Percentiles rank a stretch among this genome's conserved stretches.
Conservation (phyloP, 2,329 filamentous ascomycete species). For the Fusarium sp. region DNA sequence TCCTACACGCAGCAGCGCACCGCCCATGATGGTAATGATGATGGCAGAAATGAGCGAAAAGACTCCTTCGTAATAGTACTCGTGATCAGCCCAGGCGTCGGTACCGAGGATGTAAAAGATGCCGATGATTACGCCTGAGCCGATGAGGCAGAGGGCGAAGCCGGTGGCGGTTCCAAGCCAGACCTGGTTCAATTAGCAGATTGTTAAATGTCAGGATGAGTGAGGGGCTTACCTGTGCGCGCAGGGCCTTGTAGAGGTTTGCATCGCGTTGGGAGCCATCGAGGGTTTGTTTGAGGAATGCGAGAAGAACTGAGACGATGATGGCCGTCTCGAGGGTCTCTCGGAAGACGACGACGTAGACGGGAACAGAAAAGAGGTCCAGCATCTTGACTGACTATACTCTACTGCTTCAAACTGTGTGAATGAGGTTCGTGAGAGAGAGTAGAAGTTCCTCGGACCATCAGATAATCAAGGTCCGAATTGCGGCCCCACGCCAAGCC, state of each 20-base stretch:
- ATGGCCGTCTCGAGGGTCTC: constrained; percentile 86
- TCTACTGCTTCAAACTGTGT: not conserved
- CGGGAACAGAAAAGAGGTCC: constrained; percentile 79
- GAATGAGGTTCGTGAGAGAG: not conserved
- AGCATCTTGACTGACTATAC: constrained; percentile 54
- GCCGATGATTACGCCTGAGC: constrained; percentile 76
- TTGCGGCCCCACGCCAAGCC: constrained; percentile 20
- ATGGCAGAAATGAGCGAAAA: constrained; percentile 81
- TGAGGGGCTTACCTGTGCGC: constrained; percentile 65
- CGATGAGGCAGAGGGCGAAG: constrained; percentile 67
- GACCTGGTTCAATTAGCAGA: constrained; percentile 45
- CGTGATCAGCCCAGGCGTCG: constrained; percentile 74
- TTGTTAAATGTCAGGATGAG: not conserved
- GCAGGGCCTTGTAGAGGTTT: constrained; percentile 72
- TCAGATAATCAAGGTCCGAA: constrained; percentile 32
- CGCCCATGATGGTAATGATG: constrained; percentile 86
- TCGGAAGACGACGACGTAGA: constrained; percentile 92
- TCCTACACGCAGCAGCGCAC: constrained; percentile 80
- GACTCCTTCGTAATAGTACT: constrained; percentile 84
- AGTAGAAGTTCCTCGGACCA: constrained; percentile 7
- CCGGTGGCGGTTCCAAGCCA: constrained; percentile 64
- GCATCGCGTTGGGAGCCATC: constrained; percentile 70
- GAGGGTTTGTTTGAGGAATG: constrained; percentile 86
- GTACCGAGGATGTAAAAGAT: constrained; percentile 76
- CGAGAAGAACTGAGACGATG: constrained; percentile 84